phyloP scores from a whole-genome alignment of 805 yeast genomes.

The Maudiozyma barnettii region DNA sequence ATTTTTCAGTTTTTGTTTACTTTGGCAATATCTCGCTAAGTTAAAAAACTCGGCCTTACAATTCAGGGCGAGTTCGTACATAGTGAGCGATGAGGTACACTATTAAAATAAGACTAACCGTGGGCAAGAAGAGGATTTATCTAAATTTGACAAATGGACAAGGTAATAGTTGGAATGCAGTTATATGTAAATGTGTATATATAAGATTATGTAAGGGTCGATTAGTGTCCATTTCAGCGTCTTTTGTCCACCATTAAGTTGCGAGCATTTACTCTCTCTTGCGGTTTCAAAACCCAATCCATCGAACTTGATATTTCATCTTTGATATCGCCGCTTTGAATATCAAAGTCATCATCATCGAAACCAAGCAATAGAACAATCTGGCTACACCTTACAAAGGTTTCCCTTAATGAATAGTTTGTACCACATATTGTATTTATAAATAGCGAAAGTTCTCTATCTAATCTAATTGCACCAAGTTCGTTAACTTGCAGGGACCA shows the following conservation, averaged over 20 bases:
- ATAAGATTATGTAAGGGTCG: not conserved
- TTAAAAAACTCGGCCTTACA: not conserved
- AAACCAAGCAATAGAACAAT: conserved; percentile 71
- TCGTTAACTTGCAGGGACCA: conserved; percentile 67
- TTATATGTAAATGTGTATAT: not conserved
- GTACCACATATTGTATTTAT: conserved; percentile 66
- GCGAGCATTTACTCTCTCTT: conserved; percentile 59
- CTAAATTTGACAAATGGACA: too few relatives aligned
- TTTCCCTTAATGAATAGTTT: conserved; percentile 65
- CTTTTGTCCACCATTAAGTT: conserved; percentile 38
- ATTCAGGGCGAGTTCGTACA: not conserved
- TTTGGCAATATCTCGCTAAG: not conserved
- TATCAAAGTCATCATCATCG: conserved; percentile 52
- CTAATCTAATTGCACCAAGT: conserved; percentile 73
- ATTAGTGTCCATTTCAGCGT: conserved; percentile 4
- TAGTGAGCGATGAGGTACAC: not conserved
- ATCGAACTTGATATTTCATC: conserved; percentile 35
- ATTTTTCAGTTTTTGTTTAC: conserved; percentile 1
- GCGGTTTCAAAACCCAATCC: conserved; percentile 71
- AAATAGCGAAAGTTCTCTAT: conserved; percentile 66
- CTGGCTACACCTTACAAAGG: conserved; percentile 75
- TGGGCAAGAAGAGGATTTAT: too few relatives aligned
- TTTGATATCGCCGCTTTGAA: conserved; percentile 25
- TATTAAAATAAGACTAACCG: not conserved
- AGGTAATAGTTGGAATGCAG: not conserved